Evolutionary conservation across 345 rosid species (phyloP), one percentile per base, ranked within the genome.

Genomic region (Eucalyptus cloeziana): DNA sequence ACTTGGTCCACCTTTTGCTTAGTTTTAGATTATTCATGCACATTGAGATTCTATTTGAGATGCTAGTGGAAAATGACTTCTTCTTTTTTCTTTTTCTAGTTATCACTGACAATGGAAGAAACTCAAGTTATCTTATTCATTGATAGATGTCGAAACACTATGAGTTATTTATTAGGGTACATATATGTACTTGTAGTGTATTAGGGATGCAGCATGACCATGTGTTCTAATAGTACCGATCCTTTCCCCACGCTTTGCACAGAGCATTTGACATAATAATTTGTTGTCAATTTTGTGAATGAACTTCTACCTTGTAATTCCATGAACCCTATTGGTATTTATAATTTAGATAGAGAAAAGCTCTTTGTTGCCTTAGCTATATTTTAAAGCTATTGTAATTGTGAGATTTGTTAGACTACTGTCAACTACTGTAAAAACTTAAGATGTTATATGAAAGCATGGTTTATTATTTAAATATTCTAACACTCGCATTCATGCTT

Each of bases 181-280:
- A 21, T 56, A 22, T 56, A 56, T 56, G 62, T 56, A 56, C 14
- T 27, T 30, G 0, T 30, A 62, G 71, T 30, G 33, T 62, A 30
- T 62, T 62, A 62, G 71, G 71, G 8, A 62, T 62, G 8, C 4
- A 13, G 17, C 30, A 27, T 30, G 71, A 62, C 71, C 71, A 13
- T 30, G 71, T 62, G 71, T 30, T 62, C 0, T 30, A 62, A 62
- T 27, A 30, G 31, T 62, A 13, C 17, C 13, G 2, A 1, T 62
- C n/a, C n/a, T 58, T 58, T 24, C n/a, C n/a, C 64, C 0, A 0
- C 6, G 6, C 64, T 58, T 25, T 25, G n/a, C 1, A 0, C n/a
- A 3, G 5, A 62, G 33, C 33, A 62, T 62, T 62, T 13, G n/a
- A 62, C 71, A 30, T 62, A 62, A 13, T 62, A 62, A 62, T 30